phyloP scores from a whole-genome alignment of 495 filamentous ascomycete species.

The Podospora pseudoanserina region DNA sequence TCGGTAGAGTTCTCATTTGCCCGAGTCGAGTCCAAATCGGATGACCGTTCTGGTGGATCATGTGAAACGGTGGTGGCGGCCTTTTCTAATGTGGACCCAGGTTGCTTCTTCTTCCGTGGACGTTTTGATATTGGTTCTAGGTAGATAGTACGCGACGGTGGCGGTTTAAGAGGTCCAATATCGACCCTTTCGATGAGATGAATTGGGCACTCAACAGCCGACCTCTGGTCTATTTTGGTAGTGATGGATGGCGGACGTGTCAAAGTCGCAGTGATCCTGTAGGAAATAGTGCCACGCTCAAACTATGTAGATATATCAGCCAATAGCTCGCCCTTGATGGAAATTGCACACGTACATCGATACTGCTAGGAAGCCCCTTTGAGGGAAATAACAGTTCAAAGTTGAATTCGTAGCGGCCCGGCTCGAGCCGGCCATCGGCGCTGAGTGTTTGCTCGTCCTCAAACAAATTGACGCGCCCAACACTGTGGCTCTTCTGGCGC shows the following conservation, averaged over 20 bases:
- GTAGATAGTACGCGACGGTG: slow-evolving; percentile 70
- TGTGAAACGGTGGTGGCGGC: slow-evolving; percentile 17
- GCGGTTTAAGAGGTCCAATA: slow-evolving; percentile 49
- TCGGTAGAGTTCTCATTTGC: slow-evolving; percentile 42
- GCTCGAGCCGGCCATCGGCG: slow-evolving; percentile 81
- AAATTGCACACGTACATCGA: slow-evolving; percentile 64
- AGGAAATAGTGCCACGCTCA: slow-evolving; percentile 88
- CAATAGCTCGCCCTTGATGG: neutral
- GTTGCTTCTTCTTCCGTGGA: slow-evolving; percentile 49
- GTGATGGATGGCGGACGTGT: slow-evolving; percentile 82
- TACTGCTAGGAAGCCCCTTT: slow-evolving; percentile 83
- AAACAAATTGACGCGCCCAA: slow-evolving; percentile 81
- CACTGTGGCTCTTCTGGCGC: slow-evolving; percentile 66
- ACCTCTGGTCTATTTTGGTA: slow-evolving; percentile 53
- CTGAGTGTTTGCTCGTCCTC: slow-evolving; percentile 88
- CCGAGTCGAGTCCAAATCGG: slow-evolving; percentile 39
- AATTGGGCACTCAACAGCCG: slow-evolving; percentile 74
- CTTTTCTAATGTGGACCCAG: slow-evolving; percentile 22
- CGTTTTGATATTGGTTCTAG: slow-evolving; percentile 67
- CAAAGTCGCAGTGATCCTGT: slow-evolving; percentile 82
- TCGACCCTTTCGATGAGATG: slow-evolving; percentile 69
- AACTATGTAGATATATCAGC: slow-evolving; percentile 58
- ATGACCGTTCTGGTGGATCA: slow-evolving; percentile 31
- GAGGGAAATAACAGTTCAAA: slow-evolving; percentile 79
- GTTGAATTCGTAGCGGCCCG: slow-evolving; percentile 85